A percentile compares a stretch with the other conserved stretches of the same genome.
Conservation (phyloP, 257 asterid genomes). For the Solanum etuberosum region DNA sequence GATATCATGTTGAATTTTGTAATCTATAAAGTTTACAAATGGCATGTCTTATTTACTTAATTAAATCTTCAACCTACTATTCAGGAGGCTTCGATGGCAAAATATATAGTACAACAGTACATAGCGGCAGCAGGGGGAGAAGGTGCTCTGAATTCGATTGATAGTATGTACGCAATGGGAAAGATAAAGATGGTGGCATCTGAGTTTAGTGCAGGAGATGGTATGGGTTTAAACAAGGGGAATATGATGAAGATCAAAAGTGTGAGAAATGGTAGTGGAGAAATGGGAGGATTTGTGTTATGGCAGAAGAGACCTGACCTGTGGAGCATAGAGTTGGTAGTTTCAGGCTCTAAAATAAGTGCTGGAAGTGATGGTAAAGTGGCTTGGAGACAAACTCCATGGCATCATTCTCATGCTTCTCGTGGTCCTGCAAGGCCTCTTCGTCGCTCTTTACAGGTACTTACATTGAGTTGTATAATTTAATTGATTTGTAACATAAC, state of each 20-base stretch:
- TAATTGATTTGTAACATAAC: background rate
- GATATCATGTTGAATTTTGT: no score
- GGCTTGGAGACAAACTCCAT: background rate
- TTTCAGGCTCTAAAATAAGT: background rate
- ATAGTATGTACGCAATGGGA: constrained; percentile 3
- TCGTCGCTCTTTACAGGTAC: background rate
- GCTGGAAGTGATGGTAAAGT: background rate
- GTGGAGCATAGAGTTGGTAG: background rate
- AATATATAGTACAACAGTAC: background rate
- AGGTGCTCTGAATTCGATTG: constrained; percentile 9
- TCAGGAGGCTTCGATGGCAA: background rate
- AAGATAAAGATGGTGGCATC: constrained; percentile 24
- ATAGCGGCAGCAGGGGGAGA: constrained; percentile 33
- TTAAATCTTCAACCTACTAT: background rate
- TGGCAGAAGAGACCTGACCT: background rate
- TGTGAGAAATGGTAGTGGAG: background rate
- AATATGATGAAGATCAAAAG: background rate
- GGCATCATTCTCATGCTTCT: constrained; percentile 5
- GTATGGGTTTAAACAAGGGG: background rate
- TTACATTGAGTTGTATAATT: background rate
- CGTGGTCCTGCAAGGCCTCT: background rate
- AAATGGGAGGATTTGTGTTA: background rate
- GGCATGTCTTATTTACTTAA: background rate
- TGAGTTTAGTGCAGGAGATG: constrained; percentile 2
- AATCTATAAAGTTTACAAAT: no score